phyloP scores from a whole-genome alignment of 305 asterid genomes.

The Rubia peregrina region DNA sequence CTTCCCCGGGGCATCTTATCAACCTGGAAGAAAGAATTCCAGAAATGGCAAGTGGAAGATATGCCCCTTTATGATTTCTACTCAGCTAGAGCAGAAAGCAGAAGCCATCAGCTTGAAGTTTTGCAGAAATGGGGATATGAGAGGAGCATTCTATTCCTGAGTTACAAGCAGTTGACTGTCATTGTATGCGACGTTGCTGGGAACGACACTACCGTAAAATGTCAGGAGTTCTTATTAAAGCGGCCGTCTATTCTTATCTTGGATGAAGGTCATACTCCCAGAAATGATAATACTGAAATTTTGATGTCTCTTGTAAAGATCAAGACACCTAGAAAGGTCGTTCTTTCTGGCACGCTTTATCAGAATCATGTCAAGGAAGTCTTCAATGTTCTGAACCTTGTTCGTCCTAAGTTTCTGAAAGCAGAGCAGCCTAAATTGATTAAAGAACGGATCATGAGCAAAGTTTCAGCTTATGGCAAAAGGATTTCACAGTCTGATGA shows the following conservation, averaged over 20 bases:
- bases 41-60: constrained; percentile 83
- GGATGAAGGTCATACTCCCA: constrained; percentile 96
- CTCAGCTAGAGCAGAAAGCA: constrained; percentile 24
- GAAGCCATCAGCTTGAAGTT: constrained; percentile 23
- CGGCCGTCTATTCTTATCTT: constrained; percentile 71
- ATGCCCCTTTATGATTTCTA: constrained; percentile 52
- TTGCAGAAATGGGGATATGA: constrained; percentile 18
- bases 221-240: constrained; percentile 58
- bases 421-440: constrained; percentile 53
- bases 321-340: constrained; percentile 77
- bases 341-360: constrained; percentile 90
- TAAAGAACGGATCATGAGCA: constrained; percentile 73
- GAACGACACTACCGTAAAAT: constrained; percentile 40
- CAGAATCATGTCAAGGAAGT: constrained; percentile 96
- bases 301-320: constrained; percentile 82
- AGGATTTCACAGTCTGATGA: constrained; percentile 47
- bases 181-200: constrained; percentile 51
- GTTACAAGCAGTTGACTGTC: constrained; percentile 24
- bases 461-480: constrained; percentile 39
- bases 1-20: constrained; percentile 74
- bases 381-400: constrained; percentile 83
- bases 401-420: constrained; percentile 78
- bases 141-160: constrained; percentile 23
- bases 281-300: constrained; percentile 81
- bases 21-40: constrained; percentile 70